Evolutionary conservation across 1,284 basidiomycete genomes (phyloP).

Genomic region (Gomphus bonarii): DNA sequence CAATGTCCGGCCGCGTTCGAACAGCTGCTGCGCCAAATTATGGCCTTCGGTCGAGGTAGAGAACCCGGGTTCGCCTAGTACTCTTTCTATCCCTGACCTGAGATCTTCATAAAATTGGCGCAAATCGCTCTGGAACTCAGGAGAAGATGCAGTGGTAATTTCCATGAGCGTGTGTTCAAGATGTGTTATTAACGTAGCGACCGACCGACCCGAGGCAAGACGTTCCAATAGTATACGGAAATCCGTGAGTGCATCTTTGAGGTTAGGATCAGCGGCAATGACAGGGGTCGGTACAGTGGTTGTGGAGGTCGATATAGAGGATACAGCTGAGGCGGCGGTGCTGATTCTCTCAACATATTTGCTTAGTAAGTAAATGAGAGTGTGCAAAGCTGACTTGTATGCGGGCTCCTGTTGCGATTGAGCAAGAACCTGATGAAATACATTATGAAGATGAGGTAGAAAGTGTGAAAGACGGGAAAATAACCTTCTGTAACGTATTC

Average conservation of each 20-base stretch:
- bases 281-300: constrained; percentile 16
- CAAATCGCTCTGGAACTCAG: constrained; percentile 16
- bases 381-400: constrained; percentile 28
- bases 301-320: constrained; percentile 14
- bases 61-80: constrained; percentile 26
- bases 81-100: constrained; percentile 27
- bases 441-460: background rate
- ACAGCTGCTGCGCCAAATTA: constrained; percentile 25
- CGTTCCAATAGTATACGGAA: constrained; percentile 32
- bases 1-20: constrained; percentile 26
- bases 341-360: constrained; percentile 30
- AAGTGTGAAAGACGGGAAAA: background rate
- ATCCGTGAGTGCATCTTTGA: constrained; percentile 23
- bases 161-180: constrained; percentile 20
- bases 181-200: constrained; percentile 25
- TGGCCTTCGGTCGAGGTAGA: constrained; percentile 25
- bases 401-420: constrained; percentile 29
- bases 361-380: constrained; percentile 27
- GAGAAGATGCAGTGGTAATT: constrained; percentile 18
- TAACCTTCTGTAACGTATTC: constrained; percentile 30
- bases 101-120: constrained; percentile 24
- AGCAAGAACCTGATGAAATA: constrained; percentile 24
- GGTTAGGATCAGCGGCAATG: constrained; percentile 22
- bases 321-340: constrained; percentile 17
- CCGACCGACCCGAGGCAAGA: constrained; percentile 27